phyloP scores from a whole-genome alignment of 495 filamentous ascomycete genomes.

The Penicillium lagena region DNA sequence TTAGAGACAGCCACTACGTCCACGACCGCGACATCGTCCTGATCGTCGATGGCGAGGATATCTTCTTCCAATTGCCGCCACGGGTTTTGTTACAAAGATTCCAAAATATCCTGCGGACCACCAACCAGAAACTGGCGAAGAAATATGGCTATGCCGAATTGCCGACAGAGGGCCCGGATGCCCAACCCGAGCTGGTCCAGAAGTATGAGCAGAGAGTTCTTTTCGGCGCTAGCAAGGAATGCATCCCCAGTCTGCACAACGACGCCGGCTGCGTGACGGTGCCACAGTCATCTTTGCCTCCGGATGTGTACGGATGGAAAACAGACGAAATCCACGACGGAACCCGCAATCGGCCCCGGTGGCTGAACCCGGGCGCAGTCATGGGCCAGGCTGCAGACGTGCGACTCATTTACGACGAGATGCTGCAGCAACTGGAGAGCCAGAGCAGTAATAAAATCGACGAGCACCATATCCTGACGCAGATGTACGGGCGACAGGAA shows the following conservation, averaged over 20 bases:
- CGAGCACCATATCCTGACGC: constrained; percentile 47
- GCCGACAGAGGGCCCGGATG: not conserved
- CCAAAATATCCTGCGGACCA: constrained; percentile 39
- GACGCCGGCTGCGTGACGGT: constrained; percentile 49
- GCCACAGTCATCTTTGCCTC: constrained; percentile 49
- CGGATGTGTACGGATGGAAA: constrained; percentile 50
- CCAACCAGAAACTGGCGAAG: constrained; percentile 38
- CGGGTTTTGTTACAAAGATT: constrained; percentile 53
- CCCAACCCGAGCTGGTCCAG: constrained; percentile 26
- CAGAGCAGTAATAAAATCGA: constrained; percentile 22
- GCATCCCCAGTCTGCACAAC: constrained; percentile 35
- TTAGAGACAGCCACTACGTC: constrained; percentile 40
- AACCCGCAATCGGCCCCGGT: constrained; percentile 41
- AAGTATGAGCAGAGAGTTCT: constrained; percentile 52
- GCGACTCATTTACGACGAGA: constrained; percentile 42
- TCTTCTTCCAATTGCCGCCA: constrained; percentile 57
- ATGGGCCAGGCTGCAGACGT: constrained; percentile 49
- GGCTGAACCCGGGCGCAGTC: constrained; percentile 43
- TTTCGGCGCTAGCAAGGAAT: constrained; percentile 56
- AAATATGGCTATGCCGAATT: constrained; percentile 33
- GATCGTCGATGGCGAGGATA: constrained; percentile 50
- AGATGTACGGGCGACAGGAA: constrained; percentile 55
- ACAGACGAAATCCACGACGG: constrained; percentile 40
- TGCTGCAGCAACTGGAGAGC: constrained; percentile 35
- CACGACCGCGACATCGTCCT: constrained; percentile 56